Conservation (phyloP, 306 rosid species). For the Canavalia ensiformis region DNA sequence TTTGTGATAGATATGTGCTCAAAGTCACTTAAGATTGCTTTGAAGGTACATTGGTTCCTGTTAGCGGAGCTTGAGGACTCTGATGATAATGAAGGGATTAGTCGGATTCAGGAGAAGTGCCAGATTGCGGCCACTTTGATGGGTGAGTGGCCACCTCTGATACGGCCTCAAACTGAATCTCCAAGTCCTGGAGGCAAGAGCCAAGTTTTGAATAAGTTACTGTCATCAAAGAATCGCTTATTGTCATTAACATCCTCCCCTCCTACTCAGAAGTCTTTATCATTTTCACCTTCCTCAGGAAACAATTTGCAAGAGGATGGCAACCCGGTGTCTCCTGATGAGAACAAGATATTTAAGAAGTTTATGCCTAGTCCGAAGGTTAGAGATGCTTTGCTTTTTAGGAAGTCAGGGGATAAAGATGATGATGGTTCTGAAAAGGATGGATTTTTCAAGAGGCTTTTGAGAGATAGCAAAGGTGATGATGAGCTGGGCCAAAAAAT, state of each 20-base stretch:
- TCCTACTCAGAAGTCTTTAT: conserved; percentile 69
- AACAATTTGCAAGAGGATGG: conserved; percentile 70
- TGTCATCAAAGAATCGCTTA: conserved; percentile 83
- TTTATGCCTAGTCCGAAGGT: conserved; percentile 90
- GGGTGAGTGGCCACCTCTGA: conserved; percentile 93
- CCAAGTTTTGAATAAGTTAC: conserved; percentile 80
- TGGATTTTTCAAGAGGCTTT: conserved; percentile 93
- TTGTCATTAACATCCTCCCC: conserved; percentile 85
- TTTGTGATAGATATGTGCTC: conserved; percentile 93
- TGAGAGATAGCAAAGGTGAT: conserved; percentile 87
- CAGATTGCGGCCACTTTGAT: conserved; percentile 89
- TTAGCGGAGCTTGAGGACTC: conserved; percentile 95
- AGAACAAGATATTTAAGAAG: conserved; percentile 84
- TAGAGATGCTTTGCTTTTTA: conserved; percentile 87
- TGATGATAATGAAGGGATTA: conserved; percentile 93
- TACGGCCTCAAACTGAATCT: conserved; percentile 67
- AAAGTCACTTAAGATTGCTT: conserved; percentile 89
- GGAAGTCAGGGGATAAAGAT: conserved; percentile 92
- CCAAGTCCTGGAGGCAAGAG: conserved; percentile 77
- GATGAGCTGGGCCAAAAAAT: conserved; percentile 81
- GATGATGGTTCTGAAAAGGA: conserved; percentile 89
- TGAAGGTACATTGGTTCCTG: conserved; percentile 97
- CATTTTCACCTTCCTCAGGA: conserved; percentile 72
- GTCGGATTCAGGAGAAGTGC: conserved; percentile 91
- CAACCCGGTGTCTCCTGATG: conserved; percentile 72